Base-by-base conservation (phyloP, 2,329 filamentous ascomycete species). In the Exophiala mesophila region DNA sequence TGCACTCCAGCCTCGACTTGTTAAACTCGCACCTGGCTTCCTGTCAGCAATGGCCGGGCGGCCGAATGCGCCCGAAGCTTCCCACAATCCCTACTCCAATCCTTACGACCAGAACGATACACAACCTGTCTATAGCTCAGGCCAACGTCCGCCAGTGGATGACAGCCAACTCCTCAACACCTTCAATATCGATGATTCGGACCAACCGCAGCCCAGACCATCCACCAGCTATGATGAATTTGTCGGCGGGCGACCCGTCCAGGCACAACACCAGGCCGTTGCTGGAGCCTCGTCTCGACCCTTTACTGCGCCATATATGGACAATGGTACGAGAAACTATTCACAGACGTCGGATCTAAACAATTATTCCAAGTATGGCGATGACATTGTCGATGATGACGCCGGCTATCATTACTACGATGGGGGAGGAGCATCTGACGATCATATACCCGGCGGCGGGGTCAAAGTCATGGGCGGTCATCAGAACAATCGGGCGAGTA, bases 141-240 rank as follows among this genome's bases (percentile, higher is more conserved):
- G 88, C 50, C 83, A 88, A 63, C 78, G 80, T 44, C 83, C 88
- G 36, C 78, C 83, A n/a, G 71, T 85, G 48, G 83, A 83, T 63
- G 88, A 95, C 63, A 84, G 94, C 54, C 81, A 89, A 53, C 72
- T 94, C 35, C 70, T 90, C 59, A 77, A 80, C 61, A 79, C 79
- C 53, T 89, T 87, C 67, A 77, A 84, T 58, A 80, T 83, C 59
- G 75, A 85, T 58, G 73, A 79, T 53, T 70, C 74, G 50, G 78
- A 85, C 53, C 70, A 76, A 55, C 69, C 75, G 34, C 76, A 77
- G 49, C 68, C 80, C 44, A 84, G 90, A 54, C 86, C 88, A 39
- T 96, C 89, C 18, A 81, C 90, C 39, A 94, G 88, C 45, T 96
- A 96, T 67, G 90, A 96, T 72, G 85, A 92, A 58, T 97, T 96